phyloP scores from a whole-genome alignment of 352 stramenopile species.

The Blastocystis sp. region DNA sequence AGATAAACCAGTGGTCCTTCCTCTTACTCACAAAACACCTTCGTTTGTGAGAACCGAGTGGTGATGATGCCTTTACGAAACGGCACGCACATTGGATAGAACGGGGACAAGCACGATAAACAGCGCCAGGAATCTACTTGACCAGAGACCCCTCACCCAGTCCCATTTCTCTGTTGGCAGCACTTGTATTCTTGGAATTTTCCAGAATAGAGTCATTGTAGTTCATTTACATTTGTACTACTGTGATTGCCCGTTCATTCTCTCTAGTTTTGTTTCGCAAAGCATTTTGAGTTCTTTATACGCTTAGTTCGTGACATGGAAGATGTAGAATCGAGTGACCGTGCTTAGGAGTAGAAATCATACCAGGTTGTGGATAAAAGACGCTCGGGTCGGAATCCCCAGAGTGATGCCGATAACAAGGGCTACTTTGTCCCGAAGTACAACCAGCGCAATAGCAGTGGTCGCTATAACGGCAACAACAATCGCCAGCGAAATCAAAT shows the following conservation, averaged over 20 bases:
- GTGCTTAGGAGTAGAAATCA: neutral
- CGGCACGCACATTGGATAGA: too few relatives aligned
- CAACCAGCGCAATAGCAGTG: slow-evolving; percentile 23
- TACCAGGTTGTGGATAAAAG: slow-evolving; percentile 11
- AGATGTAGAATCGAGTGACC: neutral
- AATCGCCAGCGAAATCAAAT: slow-evolving; percentile 36
- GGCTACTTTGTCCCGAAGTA: slow-evolving; percentile 9
- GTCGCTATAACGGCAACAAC: slow-evolving; percentile 35
- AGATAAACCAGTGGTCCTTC: too few relatives aligned
- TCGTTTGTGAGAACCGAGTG: too few relatives aligned
- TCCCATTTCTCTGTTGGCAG: neutral
- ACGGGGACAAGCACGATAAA: too few relatives aligned
- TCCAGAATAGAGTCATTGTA: neutral
- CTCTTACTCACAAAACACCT: too few relatives aligned
- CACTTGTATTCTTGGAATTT: neutral
- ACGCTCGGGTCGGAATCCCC: neutral
- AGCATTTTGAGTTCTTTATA: slow-evolving; percentile 76
- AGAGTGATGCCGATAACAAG: neutral
- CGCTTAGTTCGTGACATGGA: slow-evolving; percentile 72
- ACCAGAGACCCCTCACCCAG: neutral
- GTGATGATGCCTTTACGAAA: too few relatives aligned
- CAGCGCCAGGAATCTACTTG: too few relatives aligned
- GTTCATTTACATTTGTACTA: neutral
- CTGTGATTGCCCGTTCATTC: neutral
- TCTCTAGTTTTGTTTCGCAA: neutral